These are phyloP conservation scores for Sphaerosporella brunnea DNA, from an alignment of 495 filamentous ascomycete genomes.

Conservation along the genomic window DNA sequence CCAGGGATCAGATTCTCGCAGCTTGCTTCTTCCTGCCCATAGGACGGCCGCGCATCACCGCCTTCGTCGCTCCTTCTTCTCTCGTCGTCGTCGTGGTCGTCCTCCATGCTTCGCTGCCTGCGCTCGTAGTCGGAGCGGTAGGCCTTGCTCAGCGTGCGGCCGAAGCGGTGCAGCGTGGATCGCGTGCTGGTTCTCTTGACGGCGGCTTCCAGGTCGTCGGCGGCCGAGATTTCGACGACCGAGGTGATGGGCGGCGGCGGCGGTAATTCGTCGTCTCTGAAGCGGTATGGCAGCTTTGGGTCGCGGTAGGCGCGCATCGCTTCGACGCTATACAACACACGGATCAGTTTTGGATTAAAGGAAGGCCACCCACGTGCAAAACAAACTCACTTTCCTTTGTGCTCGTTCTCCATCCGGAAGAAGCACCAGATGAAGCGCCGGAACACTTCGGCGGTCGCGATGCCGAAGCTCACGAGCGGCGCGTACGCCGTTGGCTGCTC, in stretches of 20 bases:
- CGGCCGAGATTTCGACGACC: neutral
- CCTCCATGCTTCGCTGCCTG: slow-evolving; percentile 6
- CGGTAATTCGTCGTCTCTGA: neutral
- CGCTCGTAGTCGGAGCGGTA: slow-evolving; percentile 23
- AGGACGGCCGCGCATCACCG: too few relatives aligned
- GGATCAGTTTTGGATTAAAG: too few relatives aligned
- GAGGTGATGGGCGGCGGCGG: neutral
- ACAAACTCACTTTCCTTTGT: slow-evolving; percentile 29
- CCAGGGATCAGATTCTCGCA: too few relatives aligned
- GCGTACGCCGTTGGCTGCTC: slow-evolving; percentile 61
- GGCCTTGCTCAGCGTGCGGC: slow-evolving; percentile 21
- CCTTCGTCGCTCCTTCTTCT: too few relatives aligned
- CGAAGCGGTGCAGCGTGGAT: slow-evolving; percentile 12
- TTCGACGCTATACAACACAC: slow-evolving; percentile 8
- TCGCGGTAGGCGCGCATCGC: slow-evolving; percentile 22
- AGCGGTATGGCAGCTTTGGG: slow-evolving; percentile 20
- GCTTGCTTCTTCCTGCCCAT: too few relatives aligned
- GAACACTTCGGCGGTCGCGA: slow-evolving; percentile 58
- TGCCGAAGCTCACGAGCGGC: slow-evolving; percentile 54
- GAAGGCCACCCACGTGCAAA: too few relatives aligned
- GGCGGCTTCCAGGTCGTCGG: neutral
- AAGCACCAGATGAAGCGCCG: slow-evolving; percentile 77
- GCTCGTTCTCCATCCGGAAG: slow-evolving; percentile 92
- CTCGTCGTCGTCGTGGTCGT: too few relatives aligned
- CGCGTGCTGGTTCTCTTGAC: neutral